Conservation (phyloP, 352 stramenopile species). For the Pythium plurisporium region DNA sequence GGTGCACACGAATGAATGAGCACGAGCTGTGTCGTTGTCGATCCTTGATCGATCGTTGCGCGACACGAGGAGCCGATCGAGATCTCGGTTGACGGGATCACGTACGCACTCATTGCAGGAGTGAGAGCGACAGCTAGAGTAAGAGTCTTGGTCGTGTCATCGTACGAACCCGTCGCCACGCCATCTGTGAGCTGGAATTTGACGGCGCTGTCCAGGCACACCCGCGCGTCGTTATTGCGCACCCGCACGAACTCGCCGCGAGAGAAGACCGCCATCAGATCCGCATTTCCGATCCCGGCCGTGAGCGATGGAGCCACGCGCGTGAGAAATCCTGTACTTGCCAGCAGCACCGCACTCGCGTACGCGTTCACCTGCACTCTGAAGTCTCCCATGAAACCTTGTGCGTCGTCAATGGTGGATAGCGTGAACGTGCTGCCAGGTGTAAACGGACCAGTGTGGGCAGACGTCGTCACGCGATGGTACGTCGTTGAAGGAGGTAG, state of each 20-base stretch:
- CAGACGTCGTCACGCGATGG: slow-evolving; percentile 63
- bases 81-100: slow-evolving; percentile 34
- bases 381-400: slow-evolving; percentile 50
- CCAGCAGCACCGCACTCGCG: slow-evolving; percentile 29
- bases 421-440: slow-evolving; percentile 63
- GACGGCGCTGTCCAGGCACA: slow-evolving; percentile 60
- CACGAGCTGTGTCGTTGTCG: slow-evolving; percentile 22
- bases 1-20: slow-evolving; percentile 30
- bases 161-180: slow-evolving; percentile 33
- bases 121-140: slow-evolving; percentile 40
- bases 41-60: slow-evolving; percentile 16
- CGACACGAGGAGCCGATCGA: slow-evolving; percentile 42
- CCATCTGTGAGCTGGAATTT: slow-evolving; percentile 40
- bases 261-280: slow-evolving; percentile 36
- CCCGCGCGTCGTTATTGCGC: slow-evolving; percentile 46
- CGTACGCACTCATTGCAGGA: slow-evolving; percentile 15
- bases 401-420: slow-evolving; percentile 33
- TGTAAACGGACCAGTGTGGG: slow-evolving; percentile 62
- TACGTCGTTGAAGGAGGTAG: slow-evolving; percentile 37
- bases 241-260: slow-evolving; percentile 62
- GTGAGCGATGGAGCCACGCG: slow-evolving; percentile 35
- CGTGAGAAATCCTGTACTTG: slow-evolving; percentile 42
- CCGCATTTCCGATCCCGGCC: slow-evolving; percentile 31
- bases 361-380: slow-evolving; percentile 40
- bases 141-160: slow-evolving; percentile 21